phyloP scores from a whole-genome alignment of 2,329 filamentous ascomycete species.

The Pseudogymnoascus sp. region DNA sequence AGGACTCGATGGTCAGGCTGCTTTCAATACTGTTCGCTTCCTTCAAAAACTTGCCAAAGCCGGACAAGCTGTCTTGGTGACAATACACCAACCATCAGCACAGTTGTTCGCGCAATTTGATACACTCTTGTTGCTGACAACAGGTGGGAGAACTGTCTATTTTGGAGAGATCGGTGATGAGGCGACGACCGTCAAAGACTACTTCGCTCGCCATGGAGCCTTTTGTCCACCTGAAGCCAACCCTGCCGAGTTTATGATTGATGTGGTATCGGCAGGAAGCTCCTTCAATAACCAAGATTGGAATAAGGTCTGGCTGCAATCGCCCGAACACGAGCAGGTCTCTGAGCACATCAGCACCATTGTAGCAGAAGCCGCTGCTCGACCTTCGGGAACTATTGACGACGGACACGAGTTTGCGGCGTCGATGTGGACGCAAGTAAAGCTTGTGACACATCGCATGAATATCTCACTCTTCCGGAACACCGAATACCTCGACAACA shows the following conservation, averaged over 20 bases:
- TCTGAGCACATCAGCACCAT: constrained; percentile 55
- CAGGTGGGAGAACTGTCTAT: constrained; percentile 58
- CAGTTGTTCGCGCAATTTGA: constrained; percentile 49
- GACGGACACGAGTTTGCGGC: constrained; percentile 64
- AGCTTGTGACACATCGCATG: constrained; percentile 54
- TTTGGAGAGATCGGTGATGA: constrained; percentile 58
- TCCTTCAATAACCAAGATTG: constrained; percentile 40
- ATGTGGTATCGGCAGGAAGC: constrained; percentile 34
- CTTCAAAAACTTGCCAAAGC: constrained; percentile 50
- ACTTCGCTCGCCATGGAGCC: constrained; percentile 53
- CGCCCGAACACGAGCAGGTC: constrained; percentile 47
- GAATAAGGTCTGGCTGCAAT: constrained; percentile 64
- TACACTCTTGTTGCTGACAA: constrained; percentile 53
- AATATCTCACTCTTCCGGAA: constrained; percentile 56
- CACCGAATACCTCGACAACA: constrained; percentile 41
- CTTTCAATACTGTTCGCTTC: constrained; percentile 55
- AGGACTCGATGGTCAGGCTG: constrained; percentile 54
- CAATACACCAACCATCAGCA: constrained; percentile 46
- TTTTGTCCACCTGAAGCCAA: constrained; percentile 43
- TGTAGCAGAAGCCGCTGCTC: constrained; percentile 43
- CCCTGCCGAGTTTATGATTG: constrained; percentile 36
- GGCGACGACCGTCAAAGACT: constrained; percentile 46
- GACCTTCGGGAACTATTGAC: constrained; percentile 33
- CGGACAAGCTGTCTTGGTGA: constrained; percentile 46
- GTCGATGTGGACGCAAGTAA: constrained; percentile 53